Base-by-base conservation (phyloP, 352 stramenopile genomes). In the Phytophthora agathidicida region DNA sequence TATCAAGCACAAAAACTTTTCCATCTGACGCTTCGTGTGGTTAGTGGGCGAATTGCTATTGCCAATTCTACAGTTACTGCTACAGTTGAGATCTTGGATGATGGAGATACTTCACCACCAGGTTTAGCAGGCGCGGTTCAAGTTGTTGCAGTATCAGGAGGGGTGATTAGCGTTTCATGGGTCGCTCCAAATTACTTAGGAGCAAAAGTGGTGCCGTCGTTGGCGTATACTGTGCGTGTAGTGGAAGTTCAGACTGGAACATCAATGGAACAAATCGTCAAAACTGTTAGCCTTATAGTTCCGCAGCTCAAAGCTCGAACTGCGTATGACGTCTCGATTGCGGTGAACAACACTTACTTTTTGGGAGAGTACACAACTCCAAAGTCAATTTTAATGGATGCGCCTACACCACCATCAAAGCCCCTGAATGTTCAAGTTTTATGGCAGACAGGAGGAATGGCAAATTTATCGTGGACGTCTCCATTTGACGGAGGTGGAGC, bases 1-100 rank as follows among this genome's bases (percentile, higher is more conserved):
- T 89, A 73, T 27, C 79, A 89, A 37, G 42, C 41, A 0, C 49
- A 43, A 11, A 89, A 89, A n/a, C 1, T 52, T 1, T 71, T 89
- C 17, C 51, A 60, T 3, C 22, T 89, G 1, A 51, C 24, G 5
- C 27, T 89, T 5, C 44, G 31, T 7, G 17, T 78, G 1, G 26
- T 60, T 0, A 61, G 43, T 11, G 74, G 79, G 5, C 59, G 62
- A 9, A 61, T 74, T 7, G 10, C 14, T 6, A 14, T 88, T n/a
- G 70, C 58, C 2, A 26, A 44, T 3, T 3, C 32, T 5, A 13
- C 27, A 8, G 33, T 51, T 2, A 50, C 43, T 3, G 23, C 11
- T 9, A 57, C 63, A n/a, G 32, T 89, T 11, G 58, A 81, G 5
- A 83, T 89, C 19, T 13, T 70, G 0, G 79, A 89, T 46, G 79